Evolutionary conservation across 768 basidiomycete species (phyloP), one percentile per base, ranked within the genome.

Genomic region (Tricholoma furcatifolium): DNA sequence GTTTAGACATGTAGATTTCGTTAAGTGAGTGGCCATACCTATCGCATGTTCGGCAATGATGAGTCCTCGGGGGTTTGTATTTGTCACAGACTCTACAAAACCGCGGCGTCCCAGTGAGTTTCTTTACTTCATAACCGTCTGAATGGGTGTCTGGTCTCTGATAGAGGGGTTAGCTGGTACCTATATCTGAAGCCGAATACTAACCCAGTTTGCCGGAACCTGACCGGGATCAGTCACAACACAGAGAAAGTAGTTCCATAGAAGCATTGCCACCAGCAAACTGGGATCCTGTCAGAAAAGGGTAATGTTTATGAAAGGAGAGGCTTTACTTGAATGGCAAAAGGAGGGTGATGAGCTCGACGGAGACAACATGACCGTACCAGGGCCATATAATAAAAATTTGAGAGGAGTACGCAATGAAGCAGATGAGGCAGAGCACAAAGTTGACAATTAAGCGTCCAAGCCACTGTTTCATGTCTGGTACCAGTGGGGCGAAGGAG

Each of bases 31-130:
- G 41, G 15, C 17, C 38, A 46, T 31, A 51, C 83, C 82, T 81
- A 65, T 85, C 85, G 67, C 97, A 99, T 55, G 86, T 79, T 53
- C 85, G 80, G 68, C 97, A 99, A 61, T 99, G 97, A 70, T 99
- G 97, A 0, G 95, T 81, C 53, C 93, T 74, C 18, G 91, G 90
- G 30, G 92, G 91, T 63, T 95, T 98, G 68, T 86, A 92, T 53
- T 75, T 78, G 56, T 86, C 76, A 69, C 97, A 99, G 55, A 82
- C 86, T 50, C 92, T 80, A 69, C 97, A 99, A 64, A 82, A 92
- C 20, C 97, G 76, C 15, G 93, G 93, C 0, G 75, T 72, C 2
- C 92, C 89, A 0, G 90, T 94, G 24, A 89, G 70, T 60, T 85
- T 90, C 77, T 97, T 98, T 36, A 97, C 91, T 72, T 98, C 95